Evolutionary conservation across 148 eudicot genomes (phyloP).

Genomic region (Amaranthus palmeri): DNA sequence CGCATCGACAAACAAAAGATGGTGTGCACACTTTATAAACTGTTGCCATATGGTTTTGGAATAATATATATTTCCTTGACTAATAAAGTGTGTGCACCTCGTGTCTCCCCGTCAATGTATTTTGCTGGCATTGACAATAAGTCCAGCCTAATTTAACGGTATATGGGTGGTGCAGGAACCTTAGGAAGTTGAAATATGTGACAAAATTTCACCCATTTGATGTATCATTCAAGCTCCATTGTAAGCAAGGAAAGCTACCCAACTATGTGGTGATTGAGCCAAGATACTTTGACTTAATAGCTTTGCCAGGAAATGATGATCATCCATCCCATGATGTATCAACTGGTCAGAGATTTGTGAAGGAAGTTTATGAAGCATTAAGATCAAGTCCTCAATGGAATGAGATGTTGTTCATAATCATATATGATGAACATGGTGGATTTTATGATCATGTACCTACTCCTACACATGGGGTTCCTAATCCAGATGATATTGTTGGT

Average conservation of each 20-base stretch:
- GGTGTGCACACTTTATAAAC: too few species aligned
- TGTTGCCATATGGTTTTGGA: too few species aligned
- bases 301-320: constrained; percentile 24
- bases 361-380: constrained; percentile 26
- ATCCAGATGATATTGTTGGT: constrained; percentile 17
- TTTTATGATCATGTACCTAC: constrained; percentile 22
- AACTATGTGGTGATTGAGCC: constrained; percentile 26
- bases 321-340: constrained; percentile 30
- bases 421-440: constrained; percentile 25
- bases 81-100: too few species aligned
- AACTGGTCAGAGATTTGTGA: constrained; percentile 20
- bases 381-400: constrained; percentile 27
- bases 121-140: too few species aligned
- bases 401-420: constrained; percentile 19
- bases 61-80: too few species aligned
- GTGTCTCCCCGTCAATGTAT: too few species aligned
- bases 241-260: constrained; percentile 26
- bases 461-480: constrained; percentile 21
- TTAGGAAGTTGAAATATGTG: constrained; percentile 24
- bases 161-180: constrained; percentile 14
- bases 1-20: too few species aligned
- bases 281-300: constrained; percentile 20
- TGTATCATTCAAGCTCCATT: constrained; percentile 21
- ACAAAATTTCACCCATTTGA: constrained; percentile 24
- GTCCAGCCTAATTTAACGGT: too few species aligned